Evolutionary conservation across 139 green algal species (phyloP), one percentile per base, ranked within the genome.

Genomic region (Coelastrella sp.): DNA sequence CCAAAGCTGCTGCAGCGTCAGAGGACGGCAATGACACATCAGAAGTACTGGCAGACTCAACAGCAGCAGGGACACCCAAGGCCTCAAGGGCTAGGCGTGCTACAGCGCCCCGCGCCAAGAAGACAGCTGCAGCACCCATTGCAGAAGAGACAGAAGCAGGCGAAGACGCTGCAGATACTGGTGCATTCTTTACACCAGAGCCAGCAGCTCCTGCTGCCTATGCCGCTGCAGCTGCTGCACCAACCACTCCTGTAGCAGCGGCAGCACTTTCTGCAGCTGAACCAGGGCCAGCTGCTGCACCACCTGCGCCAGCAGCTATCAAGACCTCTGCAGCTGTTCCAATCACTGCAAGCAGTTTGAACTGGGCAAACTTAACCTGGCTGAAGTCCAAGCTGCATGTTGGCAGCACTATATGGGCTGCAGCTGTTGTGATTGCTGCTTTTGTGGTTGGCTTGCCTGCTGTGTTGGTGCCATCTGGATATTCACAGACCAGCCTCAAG

Each of bases 401-500:
- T 10, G 27, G 25, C 11, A 12, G 27, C 8, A 65, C 82, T 24
- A 65, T 78, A 17, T 17, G 17, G 8, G 80, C 17, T 20, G 25
- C 59, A 25, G 65, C 63, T 20, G n/a, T 66, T 60, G 65, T 68
- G 24, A 35, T 87, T 12, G 11, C 58, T 8, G 65, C 79, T 14
- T 78, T 87, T 7, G 8, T 78, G 10, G 65, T 49, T 22, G 82
- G 82, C 12, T 20, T 87, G 82, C 82, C 82, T 27, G 82, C 82
- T 22, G 82, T 87, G 63, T 65, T 87, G 82, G 27, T 68, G 59
- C 82, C 82, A 22, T 63, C 82, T 63, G 82, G 82, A 20, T 78
- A 59, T 14, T 35, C 27, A 11, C 65, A 27, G 7, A 15, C 82
- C 7, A 49, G 24, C 10, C 27, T 87, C 24, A 63, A 22, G 82